These are phyloP conservation scores for Arthrobotrys sphaeroides DNA, from an alignment of 2,329 filamentous ascomycete genomes.

Conservation along the genomic window DNA sequence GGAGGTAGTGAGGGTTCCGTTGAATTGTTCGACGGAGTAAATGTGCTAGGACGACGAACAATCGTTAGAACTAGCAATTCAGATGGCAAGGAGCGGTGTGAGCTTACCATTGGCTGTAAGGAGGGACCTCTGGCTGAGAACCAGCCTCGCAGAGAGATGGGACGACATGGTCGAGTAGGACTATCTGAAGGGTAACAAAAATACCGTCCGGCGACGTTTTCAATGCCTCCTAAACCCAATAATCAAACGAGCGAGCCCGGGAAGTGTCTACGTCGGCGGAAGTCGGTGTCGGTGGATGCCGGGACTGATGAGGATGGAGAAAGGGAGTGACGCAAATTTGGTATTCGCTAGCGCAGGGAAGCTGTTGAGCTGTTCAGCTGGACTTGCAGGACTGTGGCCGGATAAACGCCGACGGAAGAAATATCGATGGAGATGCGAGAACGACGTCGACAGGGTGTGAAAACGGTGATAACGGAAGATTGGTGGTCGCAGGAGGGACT, in stretches of 20 bases:
- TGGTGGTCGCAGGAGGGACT: neutral
- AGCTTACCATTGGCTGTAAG: constrained; percentile 39
- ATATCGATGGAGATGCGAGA: neutral
- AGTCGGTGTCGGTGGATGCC: constrained; percentile 1
- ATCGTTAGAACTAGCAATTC: neutral
- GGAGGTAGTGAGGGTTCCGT: constrained; percentile 48
- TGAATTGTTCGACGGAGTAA: constrained; percentile 41
- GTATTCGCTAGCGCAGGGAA: constrained; percentile 35
- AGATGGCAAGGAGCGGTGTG: neutral
- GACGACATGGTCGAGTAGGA: constrained; percentile 40
- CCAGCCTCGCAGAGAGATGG: constrained; percentile 53
- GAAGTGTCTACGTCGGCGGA: constrained; percentile 2
- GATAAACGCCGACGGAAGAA: neutral
- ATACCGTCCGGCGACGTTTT: neutral
- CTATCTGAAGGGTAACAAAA: neutral
- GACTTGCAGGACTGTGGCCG: neutral
- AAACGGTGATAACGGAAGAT: neutral
- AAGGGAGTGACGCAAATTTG: constrained; percentile 53
- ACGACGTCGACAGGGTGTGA: neutral
- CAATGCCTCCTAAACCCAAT: neutral
- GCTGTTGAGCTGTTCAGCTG: constrained; percentile 18
- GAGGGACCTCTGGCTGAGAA: constrained; percentile 48
- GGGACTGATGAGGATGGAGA: constrained; percentile 2
- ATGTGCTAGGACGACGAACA: constrained; percentile 17
- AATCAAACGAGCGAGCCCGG: constrained; percentile 1